Evolutionary conservation across 2,329 filamentous ascomycete species (phyloP), one percentile per base, ranked within the genome.

Genomic region (Calonectria henricotiae): DNA sequence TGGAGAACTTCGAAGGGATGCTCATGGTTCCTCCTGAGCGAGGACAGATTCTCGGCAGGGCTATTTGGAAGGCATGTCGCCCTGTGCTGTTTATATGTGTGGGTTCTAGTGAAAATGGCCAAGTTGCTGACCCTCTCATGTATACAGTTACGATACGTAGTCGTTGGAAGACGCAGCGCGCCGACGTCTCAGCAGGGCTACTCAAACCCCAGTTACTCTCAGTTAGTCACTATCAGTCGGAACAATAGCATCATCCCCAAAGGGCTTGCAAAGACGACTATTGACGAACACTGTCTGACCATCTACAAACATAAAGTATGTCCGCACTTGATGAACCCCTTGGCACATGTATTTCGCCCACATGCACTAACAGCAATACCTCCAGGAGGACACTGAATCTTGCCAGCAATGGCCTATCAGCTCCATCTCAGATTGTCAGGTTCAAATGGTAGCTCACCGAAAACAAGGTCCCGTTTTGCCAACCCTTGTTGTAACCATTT

Each of bases 381-480:
- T 67, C 11, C 17, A 82, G 80, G 87, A 88, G 49, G 89, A 91
- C 71, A 78, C 75, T 70, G 89, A 90, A 51, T 86, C 87, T 23
- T 81, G 86, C 30, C 85, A 88, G 60, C 87, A 89, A 79, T 86
- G 88, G 81, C 83, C 86, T 49, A 80, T 89, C 63, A 83, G 81
- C 70, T 85, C 83, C 54, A 85, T 91, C 64, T 84, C 84, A 65
- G 88, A 89, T 67, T 92, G 89, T 73, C 85, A 89, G 72, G 85
- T 91, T 37, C 89, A 91, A 77, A 86, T 86, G 78, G 73, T 91
- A 17, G 84, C 89, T 47, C 88, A 91, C 75, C 88, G 89, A 62
- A 92, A 92, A 76, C 89, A 91, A 75, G 88, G 87, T 0, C 86
- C 88, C 12, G 83, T 87, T 5, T 80, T 90, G 8, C 89, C 89